Evolutionary conservation across 306 rosid species (phyloP).

Genomic region (Dalbergia cochinchinensis): DNA sequence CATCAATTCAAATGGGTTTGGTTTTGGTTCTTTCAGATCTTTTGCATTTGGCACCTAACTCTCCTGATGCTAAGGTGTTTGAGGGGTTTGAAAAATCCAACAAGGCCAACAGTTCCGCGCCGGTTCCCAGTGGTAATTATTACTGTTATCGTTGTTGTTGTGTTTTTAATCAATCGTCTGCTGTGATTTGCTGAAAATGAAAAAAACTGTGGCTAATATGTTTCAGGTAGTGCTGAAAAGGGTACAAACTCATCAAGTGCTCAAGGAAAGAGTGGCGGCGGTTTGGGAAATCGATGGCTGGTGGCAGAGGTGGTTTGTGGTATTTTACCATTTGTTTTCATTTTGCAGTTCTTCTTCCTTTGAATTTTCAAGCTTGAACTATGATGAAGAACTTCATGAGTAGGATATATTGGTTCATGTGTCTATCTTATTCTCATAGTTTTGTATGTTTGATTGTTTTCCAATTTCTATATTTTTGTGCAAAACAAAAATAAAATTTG

Average conservation of each 20-base stretch:
- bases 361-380: conserved; percentile 43
- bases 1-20: neutral
- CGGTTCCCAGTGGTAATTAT: conserved; percentile 52
- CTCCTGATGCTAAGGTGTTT: conserved; percentile 72
- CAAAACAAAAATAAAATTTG: neutral
- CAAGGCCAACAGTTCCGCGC: conserved; percentile 37
- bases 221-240: conserved; percentile 40
- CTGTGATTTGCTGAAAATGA: conserved; percentile 19
- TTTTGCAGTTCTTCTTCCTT: conserved; percentile 43
- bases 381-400: neutral
- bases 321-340: conserved; percentile 53
- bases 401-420: conserved; percentile 3
- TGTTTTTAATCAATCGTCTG: neutral
- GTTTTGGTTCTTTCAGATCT: conserved; percentile 57
- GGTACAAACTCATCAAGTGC: conserved; percentile 49
- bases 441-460: neutral
- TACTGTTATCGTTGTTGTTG: neutral
- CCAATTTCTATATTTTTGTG: conserved; percentile 28
- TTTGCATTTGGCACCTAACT: conserved; percentile 77
- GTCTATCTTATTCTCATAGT: neutral
- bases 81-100: conserved; percentile 47
- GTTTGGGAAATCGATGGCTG: conserved; percentile 46
- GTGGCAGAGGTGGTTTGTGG: conserved; percentile 49
- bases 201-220: neutral
- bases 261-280: conserved; percentile 54